Conservation (phyloP, 495 filamentous ascomycete species). For the Penicillium diatomitis region DNA sequence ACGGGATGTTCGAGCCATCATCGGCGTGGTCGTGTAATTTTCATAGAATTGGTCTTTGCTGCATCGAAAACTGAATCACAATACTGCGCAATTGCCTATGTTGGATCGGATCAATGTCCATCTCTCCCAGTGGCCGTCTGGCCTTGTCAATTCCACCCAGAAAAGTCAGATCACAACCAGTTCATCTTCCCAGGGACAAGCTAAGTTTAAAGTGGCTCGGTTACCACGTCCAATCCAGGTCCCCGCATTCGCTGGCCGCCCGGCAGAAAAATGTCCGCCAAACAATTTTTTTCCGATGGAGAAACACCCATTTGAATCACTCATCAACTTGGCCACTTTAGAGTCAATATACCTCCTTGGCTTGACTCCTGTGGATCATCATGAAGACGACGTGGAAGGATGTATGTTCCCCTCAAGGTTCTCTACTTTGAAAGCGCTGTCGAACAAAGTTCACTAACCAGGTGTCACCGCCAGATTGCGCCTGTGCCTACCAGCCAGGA, state of each 20-base stretch:
- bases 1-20: too few relatives aligned
- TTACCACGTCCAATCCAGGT: conserved; percentile 16
- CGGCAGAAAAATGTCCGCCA: conserved; percentile 27
- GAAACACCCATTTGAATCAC: conserved; percentile 11
- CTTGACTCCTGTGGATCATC: conserved; percentile 32
- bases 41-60: background rate
- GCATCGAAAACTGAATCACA: background rate
- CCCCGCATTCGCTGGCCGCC: conserved; percentile 29
- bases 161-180: too few relatives aligned
- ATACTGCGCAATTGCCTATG: background rate
- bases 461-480: conserved; percentile 50
- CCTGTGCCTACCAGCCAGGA: conserved; percentile 92
- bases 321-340: conserved; percentile 20
- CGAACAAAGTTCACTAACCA: conserved; percentile 4
- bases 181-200: background rate
- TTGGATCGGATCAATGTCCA: too few relatives aligned
- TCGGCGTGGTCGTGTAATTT: background rate
- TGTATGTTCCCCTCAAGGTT: conserved; percentile 19
- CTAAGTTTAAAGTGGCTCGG: conserved; percentile 7
- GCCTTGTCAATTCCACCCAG: too few relatives aligned
- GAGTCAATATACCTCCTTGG: conserved; percentile 9
- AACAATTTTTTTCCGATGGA: conserved; percentile 20
- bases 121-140: too few relatives aligned
- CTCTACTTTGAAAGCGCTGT: too few relatives aligned
- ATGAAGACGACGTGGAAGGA: conserved; percentile 73